Conservation (phyloP, 164 flowering plant genomes). For the Pachysandra terminalis region DNA sequence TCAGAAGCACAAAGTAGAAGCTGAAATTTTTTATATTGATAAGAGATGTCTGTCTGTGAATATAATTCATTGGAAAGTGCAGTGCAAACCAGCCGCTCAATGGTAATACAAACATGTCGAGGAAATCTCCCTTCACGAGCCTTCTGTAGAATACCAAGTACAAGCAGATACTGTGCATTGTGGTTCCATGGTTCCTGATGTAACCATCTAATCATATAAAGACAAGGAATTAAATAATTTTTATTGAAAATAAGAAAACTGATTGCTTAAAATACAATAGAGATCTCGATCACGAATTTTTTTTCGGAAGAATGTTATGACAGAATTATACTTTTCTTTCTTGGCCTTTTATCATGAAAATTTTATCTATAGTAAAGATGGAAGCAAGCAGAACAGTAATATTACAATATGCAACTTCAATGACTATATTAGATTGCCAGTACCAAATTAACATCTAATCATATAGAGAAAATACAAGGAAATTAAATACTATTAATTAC, state of each 20-base stretch:
- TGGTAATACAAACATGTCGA: constrained; percentile 41
- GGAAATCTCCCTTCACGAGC: constrained; percentile 87
- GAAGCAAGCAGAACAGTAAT: constrained; percentile 11
- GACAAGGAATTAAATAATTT: not conserved
- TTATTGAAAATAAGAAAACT: not conserved
- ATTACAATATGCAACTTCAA: not conserved
- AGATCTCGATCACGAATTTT: not conserved
- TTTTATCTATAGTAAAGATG: too few relatives aligned
- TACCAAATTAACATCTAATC: not conserved
- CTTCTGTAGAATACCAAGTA: constrained; percentile 60
- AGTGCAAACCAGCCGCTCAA: constrained; percentile 47
- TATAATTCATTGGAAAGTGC: constrained; percentile 45
- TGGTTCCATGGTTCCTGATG: constrained; percentile 84
- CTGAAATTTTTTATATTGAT: constrained; percentile 62
- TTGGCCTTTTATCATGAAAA: not conserved
- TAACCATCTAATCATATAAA: constrained; percentile 46
- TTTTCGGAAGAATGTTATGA: not conserved
- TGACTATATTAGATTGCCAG: too few relatives aligned
- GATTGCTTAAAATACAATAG: not conserved
- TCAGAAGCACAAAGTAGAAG: constrained; percentile 92
- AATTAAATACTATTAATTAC: not conserved
- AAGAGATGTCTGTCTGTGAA: constrained; percentile 18
- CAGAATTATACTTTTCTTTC: not conserved
- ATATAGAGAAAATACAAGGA: constrained; percentile 1
- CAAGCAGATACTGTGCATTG: constrained; percentile 56